These are phyloP conservation scores for Kluyveromyces marxianus DNA, from an alignment of 1,139 yeast species.

Conservation along the genomic window DNA sequence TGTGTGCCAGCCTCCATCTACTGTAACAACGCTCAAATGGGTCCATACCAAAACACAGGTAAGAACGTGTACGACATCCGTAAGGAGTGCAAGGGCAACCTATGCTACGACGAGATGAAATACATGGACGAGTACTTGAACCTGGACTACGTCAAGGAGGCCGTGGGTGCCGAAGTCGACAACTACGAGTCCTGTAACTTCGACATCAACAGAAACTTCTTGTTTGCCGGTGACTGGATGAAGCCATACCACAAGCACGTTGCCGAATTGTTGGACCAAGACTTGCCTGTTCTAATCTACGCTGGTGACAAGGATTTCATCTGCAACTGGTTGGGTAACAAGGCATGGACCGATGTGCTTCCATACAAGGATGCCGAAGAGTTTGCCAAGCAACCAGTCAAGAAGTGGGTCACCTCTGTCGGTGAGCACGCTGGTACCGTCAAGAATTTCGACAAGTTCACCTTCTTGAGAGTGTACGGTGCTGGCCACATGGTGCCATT, in stretches of 20 bases:
- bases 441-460: constrained; percentile 45
- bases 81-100: constrained; percentile 71
- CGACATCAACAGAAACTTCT: constrained; percentile 74
- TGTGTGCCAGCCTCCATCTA: constrained; percentile 92
- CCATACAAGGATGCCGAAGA: constrained; percentile 57
- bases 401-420: constrained; percentile 31
- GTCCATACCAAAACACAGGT: constrained; percentile 86
- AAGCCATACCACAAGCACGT: constrained; percentile 68
- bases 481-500: constrained; percentile 71
- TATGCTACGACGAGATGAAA: constrained; percentile 71
- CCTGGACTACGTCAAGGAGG: constrained; percentile 60
- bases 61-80: constrained; percentile 91
- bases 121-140: constrained; percentile 66
- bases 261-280: constrained; percentile 46
- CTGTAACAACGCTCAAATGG: constrained; percentile 82
- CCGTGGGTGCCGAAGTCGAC: constrained; percentile 89
- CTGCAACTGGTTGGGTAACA: constrained; percentile 82
- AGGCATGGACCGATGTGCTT: constrained; percentile 69
- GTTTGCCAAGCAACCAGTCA: constrained; percentile 38
- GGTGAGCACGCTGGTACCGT: constrained; percentile 54
- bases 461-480: constrained; percentile 51
- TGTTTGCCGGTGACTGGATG: constrained; percentile 90
- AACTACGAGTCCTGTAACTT: constrained; percentile 77
- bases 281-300: constrained; percentile 63
- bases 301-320: constrained; percentile 86